Evolutionary conservation across 495 filamentous ascomycete genomes (phyloP).

Genomic region (Hyaloscypha bicolor): DNA sequence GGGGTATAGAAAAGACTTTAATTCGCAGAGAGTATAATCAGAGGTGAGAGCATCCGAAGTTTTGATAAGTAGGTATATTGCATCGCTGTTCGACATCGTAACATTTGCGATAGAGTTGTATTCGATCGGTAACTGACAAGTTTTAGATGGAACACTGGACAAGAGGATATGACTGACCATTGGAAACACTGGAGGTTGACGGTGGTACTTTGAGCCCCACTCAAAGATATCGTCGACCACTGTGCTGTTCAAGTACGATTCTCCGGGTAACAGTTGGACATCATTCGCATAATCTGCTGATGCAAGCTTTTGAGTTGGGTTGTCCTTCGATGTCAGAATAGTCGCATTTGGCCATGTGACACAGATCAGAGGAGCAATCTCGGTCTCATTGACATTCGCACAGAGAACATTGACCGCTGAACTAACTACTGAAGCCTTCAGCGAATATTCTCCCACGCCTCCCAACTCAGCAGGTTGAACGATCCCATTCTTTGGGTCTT

Average conservation of each 20-base stretch:
- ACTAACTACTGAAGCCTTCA: conserved; percentile 65
- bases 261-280: conserved; percentile 30
- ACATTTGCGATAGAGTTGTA: conserved; percentile 71
- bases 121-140: conserved; percentile 46
- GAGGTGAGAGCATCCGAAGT: conserved; percentile 32
- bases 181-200: conserved; percentile 65
- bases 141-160: neutral
- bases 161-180: conserved; percentile 36
- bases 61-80: conserved; percentile 66
- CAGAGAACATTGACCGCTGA: conserved; percentile 73
- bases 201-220: conserved; percentile 53
- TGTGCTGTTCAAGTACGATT: conserved; percentile 56
- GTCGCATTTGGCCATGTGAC: conserved; percentile 53
- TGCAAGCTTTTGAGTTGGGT: conserved; percentile 26
- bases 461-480: conserved; percentile 64
- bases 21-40: conserved; percentile 62
- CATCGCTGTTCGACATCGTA: conserved; percentile 40
- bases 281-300: conserved; percentile 33
- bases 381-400: conserved; percentile 56
- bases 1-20: conserved; percentile 59
- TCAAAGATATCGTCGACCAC: conserved; percentile 69
- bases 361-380: conserved; percentile 66
- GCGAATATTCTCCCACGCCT: conserved; percentile 65
- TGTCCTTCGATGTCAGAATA: conserved; percentile 25
- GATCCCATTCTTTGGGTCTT: conserved; percentile 60